phyloP scores from a whole-genome alignment of 202 grass and related monocot species.

The Miscanthus sacchariflorus region DNA sequence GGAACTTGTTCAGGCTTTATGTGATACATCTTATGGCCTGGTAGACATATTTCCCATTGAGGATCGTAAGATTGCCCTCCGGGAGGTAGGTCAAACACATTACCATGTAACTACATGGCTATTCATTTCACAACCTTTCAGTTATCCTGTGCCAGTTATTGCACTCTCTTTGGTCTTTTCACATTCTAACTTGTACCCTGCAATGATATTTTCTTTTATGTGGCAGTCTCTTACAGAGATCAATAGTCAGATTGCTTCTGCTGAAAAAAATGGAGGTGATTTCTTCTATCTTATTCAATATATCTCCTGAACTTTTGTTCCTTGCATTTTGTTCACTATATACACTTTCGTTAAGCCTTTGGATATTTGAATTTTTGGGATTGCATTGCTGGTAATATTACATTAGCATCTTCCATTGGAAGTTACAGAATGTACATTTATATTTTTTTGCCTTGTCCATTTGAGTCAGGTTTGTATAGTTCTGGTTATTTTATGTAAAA shows the following conservation, averaged over 20 bases:
- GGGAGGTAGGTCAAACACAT: slow-evolving; percentile 63
- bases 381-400: not conserved
- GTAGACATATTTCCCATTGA: slow-evolving; percentile 97
- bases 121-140: slow-evolving; percentile 32
- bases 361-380: slow-evolving; percentile 18
- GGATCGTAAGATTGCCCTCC: slow-evolving; percentile 96
- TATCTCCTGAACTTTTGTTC: slow-evolving; percentile 23
- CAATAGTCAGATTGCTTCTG: slow-evolving; percentile 81
- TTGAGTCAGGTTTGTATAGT: slow-evolving; percentile 22
- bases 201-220: slow-evolving; percentile 36
- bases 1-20: slow-evolving; percentile 95
- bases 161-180: not conserved
- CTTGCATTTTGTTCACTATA: slow-evolving; percentile 1
- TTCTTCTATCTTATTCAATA: slow-evolving; percentile 55
- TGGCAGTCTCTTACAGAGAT: slow-evolving; percentile 91
- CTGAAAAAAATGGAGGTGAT: slow-evolving; percentile 95
- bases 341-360: slow-evolving; percentile 19
- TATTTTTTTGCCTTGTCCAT: slow-evolving; percentile 22
- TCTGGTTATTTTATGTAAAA: not conserved
- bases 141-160: slow-evolving; percentile 27
- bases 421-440: slow-evolving; percentile 30
- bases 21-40: slow-evolving; percentile 95
- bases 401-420: slow-evolving; percentile 26
- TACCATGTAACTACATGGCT: slow-evolving; percentile 27
- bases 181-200: slow-evolving; percentile 47